These are phyloP conservation scores for Venturia pyrina DNA, from an alignment of 2,329 filamentous ascomycete species.

Conservation along the genomic window DNA sequence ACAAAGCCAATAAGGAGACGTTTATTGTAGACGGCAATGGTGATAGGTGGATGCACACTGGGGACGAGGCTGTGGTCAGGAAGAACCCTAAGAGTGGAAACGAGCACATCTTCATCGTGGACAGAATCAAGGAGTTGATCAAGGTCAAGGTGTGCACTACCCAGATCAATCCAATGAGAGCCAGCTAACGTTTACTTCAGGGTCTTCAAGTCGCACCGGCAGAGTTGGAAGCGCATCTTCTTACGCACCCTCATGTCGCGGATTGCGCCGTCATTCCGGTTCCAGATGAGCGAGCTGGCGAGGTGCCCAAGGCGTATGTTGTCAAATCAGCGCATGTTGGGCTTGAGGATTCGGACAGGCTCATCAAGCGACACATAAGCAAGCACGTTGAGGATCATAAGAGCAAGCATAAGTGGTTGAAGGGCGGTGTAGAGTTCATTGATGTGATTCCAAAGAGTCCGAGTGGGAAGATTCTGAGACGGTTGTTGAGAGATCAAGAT, in stretches of 20 bases:
- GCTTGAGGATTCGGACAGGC: slow-evolving; percentile 41
- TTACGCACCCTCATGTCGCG: slow-evolving; percentile 63
- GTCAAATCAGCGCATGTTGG: slow-evolving; percentile 47
- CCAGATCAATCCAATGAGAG: background rate
- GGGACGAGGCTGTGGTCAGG: slow-evolving; percentile 69
- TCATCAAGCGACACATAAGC: slow-evolving; percentile 40
- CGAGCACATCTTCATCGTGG: slow-evolving; percentile 78
- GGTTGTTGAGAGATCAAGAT: slow-evolving; percentile 63
- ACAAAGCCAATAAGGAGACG: slow-evolving; percentile 70
- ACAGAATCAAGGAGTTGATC: slow-evolving; percentile 70
- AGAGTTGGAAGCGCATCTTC: slow-evolving; percentile 70
- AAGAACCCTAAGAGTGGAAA: slow-evolving; percentile 49
- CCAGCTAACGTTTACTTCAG: slow-evolving; percentile 29
- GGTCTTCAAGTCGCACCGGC: slow-evolving; percentile 76
- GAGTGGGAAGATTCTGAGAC: slow-evolving; percentile 52
- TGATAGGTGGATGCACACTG: slow-evolving; percentile 66
- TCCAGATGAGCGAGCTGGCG: slow-evolving; percentile 51
- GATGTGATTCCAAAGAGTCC: slow-evolving; percentile 48
- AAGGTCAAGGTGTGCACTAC: slow-evolving; percentile 56
- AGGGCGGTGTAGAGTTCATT: slow-evolving; percentile 39
- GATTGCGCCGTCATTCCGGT: slow-evolving; percentile 73
- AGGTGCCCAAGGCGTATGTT: slow-evolving; percentile 54
- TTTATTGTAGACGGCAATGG: slow-evolving; percentile 56
- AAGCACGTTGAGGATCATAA: slow-evolving; percentile 53
- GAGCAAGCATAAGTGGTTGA: slow-evolving; percentile 52